Conservation (phyloP, 768 basidiomycete genomes). For the Naganishia onofrii region DNA sequence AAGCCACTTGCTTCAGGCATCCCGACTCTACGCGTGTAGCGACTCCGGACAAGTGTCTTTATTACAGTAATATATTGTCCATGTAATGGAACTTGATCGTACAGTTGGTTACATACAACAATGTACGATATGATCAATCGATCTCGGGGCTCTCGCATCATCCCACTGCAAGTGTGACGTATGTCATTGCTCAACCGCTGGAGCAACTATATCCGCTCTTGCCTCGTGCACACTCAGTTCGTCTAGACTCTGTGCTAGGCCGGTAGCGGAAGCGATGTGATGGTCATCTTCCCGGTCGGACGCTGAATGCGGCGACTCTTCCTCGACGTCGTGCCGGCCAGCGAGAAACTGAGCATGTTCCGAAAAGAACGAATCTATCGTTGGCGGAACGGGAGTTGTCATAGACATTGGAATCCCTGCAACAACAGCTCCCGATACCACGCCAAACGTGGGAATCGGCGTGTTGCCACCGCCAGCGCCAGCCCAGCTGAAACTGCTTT, state of each 20-base stretch:
- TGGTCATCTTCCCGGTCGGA: background rate
- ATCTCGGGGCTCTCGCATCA: background rate
- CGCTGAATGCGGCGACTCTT: background rate
- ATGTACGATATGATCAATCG: background rate
- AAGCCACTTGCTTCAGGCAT: no score
- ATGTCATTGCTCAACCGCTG: background rate
- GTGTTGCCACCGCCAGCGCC: background rate
- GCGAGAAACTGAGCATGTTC: no score
- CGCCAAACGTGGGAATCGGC: background rate
- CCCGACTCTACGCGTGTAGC: no score
- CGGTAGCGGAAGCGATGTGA: background rate
- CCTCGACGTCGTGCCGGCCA: no score
- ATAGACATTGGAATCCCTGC: background rate
- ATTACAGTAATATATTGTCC: background rate
- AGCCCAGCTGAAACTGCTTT: slow-evolving; percentile 50
- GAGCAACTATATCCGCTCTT: background rate
- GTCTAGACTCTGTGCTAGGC: background rate
- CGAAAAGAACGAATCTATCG: no score
- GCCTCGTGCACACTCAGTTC: background rate
- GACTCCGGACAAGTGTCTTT: no score
- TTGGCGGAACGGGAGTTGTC: no score
- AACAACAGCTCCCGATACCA: background rate
- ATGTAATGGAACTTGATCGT: background rate
- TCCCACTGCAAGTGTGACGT: background rate
- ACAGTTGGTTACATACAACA: background rate